Evolutionary conservation across 2,329 filamentous ascomycete species (phyloP).

Genomic region (Botrytis sinoallii): DNA sequence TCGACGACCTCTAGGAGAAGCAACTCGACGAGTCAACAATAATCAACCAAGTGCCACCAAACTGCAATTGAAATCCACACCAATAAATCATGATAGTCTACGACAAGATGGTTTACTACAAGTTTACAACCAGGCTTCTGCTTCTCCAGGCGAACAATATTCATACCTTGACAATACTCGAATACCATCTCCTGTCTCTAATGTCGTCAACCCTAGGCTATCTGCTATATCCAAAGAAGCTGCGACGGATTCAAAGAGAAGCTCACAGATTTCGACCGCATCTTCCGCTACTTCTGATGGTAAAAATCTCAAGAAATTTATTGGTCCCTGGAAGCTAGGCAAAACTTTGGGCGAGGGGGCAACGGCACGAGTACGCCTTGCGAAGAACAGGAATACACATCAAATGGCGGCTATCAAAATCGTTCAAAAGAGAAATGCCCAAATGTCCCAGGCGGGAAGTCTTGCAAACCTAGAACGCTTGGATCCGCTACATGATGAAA

Average conservation of each 20-base stretch:
- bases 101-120: constrained; percentile 27
- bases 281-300: constrained; percentile 39
- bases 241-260: constrained; percentile 38
- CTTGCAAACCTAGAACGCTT: constrained; percentile 77
- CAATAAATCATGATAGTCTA: constrained; percentile 33
- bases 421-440: constrained; percentile 77
- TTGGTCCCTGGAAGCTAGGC: constrained; percentile 92
- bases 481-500: constrained; percentile 55
- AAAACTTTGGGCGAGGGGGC: constrained; percentile 86
- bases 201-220: constrained; percentile 36
- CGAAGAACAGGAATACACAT: constrained; percentile 73
- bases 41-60: constrained; percentile 21
- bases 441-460: constrained; percentile 80
- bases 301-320: constrained; percentile 59
- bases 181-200: constrained; percentile 34
- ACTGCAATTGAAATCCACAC: constrained; percentile 23
- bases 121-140: constrained; percentile 19
- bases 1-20: constrained; percentile 37
- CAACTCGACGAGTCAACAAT: constrained; percentile 37
- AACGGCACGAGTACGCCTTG: constrained; percentile 81
- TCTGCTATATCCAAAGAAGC: constrained; percentile 39
- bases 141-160: constrained; percentile 21
- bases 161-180: constrained; percentile 21
- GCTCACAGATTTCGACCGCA: constrained; percentile 41
- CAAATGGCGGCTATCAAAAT: constrained; percentile 93